Conservation (phyloP, 345 rosid genomes). For the Arabidopsis arenosa region DNA sequence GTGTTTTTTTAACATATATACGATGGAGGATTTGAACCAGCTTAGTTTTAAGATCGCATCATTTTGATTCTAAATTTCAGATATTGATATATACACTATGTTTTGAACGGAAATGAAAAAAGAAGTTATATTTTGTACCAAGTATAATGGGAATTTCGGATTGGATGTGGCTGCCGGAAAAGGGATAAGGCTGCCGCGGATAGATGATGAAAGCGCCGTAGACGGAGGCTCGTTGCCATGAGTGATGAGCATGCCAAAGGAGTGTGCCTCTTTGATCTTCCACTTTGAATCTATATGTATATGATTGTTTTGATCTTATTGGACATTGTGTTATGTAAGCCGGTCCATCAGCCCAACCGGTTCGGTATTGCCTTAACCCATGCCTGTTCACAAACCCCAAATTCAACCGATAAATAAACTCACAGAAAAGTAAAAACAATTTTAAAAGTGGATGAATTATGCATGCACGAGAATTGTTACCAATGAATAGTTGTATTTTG, state of each 20-base stretch:
- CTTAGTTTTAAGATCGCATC: neutral
- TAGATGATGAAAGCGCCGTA: conserved; percentile 68
- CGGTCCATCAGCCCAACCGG: conserved; percentile 79
- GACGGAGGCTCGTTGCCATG: conserved; percentile 76
- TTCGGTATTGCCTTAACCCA: conserved; percentile 64
- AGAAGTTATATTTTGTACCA: conserved; percentile 44
- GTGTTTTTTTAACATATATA: neutral
- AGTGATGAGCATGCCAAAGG: conserved; percentile 66
- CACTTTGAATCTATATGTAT: conserved; percentile 60
- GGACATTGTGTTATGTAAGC: conserved; percentile 77
- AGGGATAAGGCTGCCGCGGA: conserved; percentile 62
- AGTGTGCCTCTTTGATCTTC: conserved; percentile 67
- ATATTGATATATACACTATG: too few relatives aligned
- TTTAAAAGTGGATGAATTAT: neutral
- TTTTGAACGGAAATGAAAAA: neutral
- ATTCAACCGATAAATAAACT: neutral
- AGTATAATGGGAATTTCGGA: conserved; percentile 65
- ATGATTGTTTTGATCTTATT: conserved; percentile 55
- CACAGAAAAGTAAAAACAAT: neutral
- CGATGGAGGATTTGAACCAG: neutral
- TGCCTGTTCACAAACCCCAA: conserved; percentile 52
- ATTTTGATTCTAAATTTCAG: too few relatives aligned
- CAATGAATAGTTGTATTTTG: conserved; percentile 67
- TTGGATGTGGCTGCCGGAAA: conserved; percentile 47
- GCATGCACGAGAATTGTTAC: conserved; percentile 43